phyloP scores from a whole-genome alignment of 2,329 filamentous ascomycete species.

The Fonsecaea pugnacius region DNA sequence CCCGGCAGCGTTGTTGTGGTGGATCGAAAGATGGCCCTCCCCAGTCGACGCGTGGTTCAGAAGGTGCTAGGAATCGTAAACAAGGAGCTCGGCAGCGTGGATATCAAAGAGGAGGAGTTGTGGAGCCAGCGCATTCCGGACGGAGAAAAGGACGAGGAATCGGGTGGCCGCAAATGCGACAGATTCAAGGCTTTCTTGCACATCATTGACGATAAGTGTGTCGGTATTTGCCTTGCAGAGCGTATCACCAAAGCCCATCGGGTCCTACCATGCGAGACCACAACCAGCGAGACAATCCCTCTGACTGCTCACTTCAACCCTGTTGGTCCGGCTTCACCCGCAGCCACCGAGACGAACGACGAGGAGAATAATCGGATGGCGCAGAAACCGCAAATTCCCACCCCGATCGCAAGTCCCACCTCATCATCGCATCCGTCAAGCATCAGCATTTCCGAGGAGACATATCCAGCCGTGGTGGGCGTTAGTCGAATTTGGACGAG shows the following conservation, averaged over 20 bases:
- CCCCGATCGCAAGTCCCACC: slow-evolving; percentile 31
- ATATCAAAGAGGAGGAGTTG: slow-evolving; percentile 61
- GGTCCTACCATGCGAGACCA: slow-evolving; percentile 43
- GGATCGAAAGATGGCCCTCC: slow-evolving; percentile 57
- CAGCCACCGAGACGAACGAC: slow-evolving; percentile 32
- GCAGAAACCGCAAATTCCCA: slow-evolving; percentile 30
- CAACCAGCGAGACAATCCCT: slow-evolving; percentile 28
- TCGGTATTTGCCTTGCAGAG: slow-evolving; percentile 66
- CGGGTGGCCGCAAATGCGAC: slow-evolving; percentile 42
- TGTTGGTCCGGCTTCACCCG: slow-evolving; percentile 20
- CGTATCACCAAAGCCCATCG: slow-evolving; percentile 61
- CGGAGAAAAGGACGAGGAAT: slow-evolving; percentile 40
- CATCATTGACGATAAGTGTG: slow-evolving; percentile 63
- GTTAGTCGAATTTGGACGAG: slow-evolving; percentile 70
- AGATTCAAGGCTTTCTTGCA: slow-evolving; percentile 67
- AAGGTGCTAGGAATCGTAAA: slow-evolving; percentile 67
- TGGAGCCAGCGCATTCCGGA: slow-evolving; percentile 58
- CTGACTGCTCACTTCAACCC: slow-evolving; percentile 27
- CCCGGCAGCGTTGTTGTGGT: slow-evolving; percentile 62
- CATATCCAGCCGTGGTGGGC: slow-evolving; percentile 59
- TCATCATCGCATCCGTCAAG: slow-evolving; percentile 44
- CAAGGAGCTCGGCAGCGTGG: slow-evolving; percentile 64
- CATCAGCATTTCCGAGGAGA: slow-evolving; percentile 51
- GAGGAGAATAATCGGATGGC: slow-evolving; percentile 16
- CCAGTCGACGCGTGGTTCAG: slow-evolving; percentile 57